Evolutionary conservation across 2,329 filamentous ascomycete genomes (phyloP).

Genomic region (Hypoxylon sp.): DNA sequence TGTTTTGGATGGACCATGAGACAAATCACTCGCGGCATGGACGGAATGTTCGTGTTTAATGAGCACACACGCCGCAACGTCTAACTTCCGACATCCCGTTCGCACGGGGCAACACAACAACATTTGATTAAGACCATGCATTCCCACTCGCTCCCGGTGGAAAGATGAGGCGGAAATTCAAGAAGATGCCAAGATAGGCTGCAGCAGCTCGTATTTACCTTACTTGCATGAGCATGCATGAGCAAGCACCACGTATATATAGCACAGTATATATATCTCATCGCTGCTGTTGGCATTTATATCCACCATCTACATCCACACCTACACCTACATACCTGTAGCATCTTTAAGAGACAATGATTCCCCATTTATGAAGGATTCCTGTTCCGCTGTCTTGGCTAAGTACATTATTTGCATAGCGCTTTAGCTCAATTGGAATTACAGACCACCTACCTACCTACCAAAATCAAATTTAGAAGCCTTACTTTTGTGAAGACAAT

Average conservation of each 20-base stretch:
- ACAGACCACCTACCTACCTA: neutral
- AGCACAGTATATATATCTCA: neutral
- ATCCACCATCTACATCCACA: conserved; percentile 6
- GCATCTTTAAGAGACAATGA: neutral
- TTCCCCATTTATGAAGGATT: neutral
- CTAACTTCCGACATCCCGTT: neutral
- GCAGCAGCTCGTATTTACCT: neutral
- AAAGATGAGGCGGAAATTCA: neutral
- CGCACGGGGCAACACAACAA: neutral
- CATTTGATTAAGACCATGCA: conserved; percentile 4
- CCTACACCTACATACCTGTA: neutral
- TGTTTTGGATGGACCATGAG: neutral
- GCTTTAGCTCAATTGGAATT: neutral
- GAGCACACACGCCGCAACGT: neutral
- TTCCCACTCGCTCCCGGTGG: neutral
- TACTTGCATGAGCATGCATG: neutral
- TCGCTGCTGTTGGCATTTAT: neutral
- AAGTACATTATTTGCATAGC: neutral
- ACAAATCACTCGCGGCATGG: neutral
- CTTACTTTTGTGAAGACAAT: neutral
- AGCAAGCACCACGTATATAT: conserved; percentile 2
- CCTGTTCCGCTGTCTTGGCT: neutral
- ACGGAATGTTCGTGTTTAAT: conserved; percentile 1
- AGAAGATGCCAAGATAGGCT: neutral
- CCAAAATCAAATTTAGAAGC: neutral